Base-by-base conservation (phyloP, 495 filamentous ascomycete species). In the Penicillium herquei region DNA sequence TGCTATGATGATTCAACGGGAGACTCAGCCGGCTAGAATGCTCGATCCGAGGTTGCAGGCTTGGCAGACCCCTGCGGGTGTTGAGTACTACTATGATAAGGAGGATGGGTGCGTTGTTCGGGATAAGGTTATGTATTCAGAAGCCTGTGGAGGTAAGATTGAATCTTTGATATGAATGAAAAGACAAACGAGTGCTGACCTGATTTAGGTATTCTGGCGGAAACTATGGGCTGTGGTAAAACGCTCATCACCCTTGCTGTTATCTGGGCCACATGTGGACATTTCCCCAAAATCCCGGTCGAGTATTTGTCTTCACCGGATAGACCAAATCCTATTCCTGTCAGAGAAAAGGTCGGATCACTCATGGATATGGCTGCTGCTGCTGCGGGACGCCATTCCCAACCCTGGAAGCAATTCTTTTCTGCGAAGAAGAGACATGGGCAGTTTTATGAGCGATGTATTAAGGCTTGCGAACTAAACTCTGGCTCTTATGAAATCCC, bases 181-280 rank as follows among this genome's bases (percentile, higher is more conserved):
- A 17, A 32, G 32, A 16, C 26, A 7, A 10, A 6, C 10, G 3
- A 33, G 7, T 35, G 31, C 7, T 57, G 18, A 48, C 4, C 7
- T 54, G 44, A 43, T 39, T 46, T 7, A 72, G 69, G 72, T 11
- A 78, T 79, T 37, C 68, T 79, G 39, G 69, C 76, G 4, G 75
- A 77, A 55, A 94, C 81, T 42, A 88, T 89, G 85, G 83, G 83
- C 39, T 79, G 84, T 6, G 92, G 93, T 0, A 98, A 98, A 73
- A 97, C 93, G 0, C 69, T 96, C 30, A 95, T 98, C 9, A 91
- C 88, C 53, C 74, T 98, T 14, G 81, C 92, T 31, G 72, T 92
- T 2, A 89, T 96, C 39, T 75, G 95, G n/a, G 85, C 89, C 10
- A 96, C 91, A 0, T 84, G 81, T 58, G 79, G 85, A 33, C 81